phyloP scores from a whole-genome alignment of 2,329 filamentous ascomycete species.

The Clonostachys chloroleuca region DNA sequence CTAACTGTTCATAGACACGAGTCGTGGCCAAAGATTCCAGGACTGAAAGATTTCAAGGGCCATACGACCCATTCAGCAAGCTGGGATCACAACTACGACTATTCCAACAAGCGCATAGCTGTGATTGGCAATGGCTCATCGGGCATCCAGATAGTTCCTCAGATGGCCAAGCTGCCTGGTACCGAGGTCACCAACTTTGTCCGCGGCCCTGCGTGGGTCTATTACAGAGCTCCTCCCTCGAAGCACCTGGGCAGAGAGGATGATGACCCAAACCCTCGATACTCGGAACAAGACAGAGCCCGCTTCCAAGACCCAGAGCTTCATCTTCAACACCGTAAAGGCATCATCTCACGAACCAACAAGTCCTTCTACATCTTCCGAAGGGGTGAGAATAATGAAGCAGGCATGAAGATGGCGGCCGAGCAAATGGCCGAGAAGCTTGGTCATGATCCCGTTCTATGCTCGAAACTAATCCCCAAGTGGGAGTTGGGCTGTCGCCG shows the following conservation, averaged over 20 bases:
- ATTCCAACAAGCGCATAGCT: conserved; percentile 16
- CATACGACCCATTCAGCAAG: conserved; percentile 34
- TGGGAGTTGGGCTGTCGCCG: neutral
- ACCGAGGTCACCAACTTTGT: neutral
- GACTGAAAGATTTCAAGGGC: conserved; percentile 38
- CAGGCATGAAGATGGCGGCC: too few relatives aligned
- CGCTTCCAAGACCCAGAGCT: too few relatives aligned
- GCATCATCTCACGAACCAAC: too few relatives aligned
- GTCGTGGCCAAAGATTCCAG: conserved; percentile 39
- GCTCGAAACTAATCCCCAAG: neutral
- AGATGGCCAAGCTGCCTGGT: neutral
- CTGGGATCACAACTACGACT: conserved; percentile 25
- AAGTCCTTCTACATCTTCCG: too few relatives aligned
- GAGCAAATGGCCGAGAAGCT: neutral
- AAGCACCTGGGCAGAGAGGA: too few relatives aligned
- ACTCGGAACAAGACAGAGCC: too few relatives aligned
- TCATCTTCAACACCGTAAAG: too few relatives aligned
- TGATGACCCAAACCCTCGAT: too few relatives aligned
- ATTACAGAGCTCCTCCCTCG: conserved; percentile 17
- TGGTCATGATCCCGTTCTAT: neutral
- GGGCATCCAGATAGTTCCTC: conserved; percentile 21
- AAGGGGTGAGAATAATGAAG: too few relatives aligned
- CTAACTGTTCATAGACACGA: conserved; percentile 25
- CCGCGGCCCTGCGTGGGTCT: conserved; percentile 13
- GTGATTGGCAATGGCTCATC: conserved; percentile 24